Evolutionary conservation across 2,329 filamentous ascomycete species (phyloP), one percentile per base, ranked within the genome.

Genomic region (Exophiala oligosperma): DNA sequence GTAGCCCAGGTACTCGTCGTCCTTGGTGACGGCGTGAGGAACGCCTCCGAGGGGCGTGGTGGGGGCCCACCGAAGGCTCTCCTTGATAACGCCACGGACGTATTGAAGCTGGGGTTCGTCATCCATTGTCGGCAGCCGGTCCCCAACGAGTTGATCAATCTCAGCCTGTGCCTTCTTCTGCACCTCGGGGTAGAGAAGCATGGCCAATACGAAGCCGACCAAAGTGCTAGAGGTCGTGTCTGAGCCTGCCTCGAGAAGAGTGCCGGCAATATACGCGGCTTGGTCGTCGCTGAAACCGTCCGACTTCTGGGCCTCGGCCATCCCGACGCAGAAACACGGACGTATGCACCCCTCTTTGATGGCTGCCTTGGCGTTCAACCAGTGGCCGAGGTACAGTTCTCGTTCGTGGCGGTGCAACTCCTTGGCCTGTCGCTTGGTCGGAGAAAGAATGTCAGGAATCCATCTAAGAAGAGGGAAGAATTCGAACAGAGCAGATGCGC

Each of bases 1-100:
- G 49, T 66, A 65, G 1, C 63, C 65, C 37, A 54, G 57, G 43
- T 64, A 66, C 12, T 52, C 53, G 43, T 65, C 66, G 17, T 60
- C 57, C 14, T 60, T 56, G 12, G 50, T 61, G 8, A 56, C 57
- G 0, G 61, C 54, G 48, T 68, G 66, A 1, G 63, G 65, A 1
- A 67, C 54, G 6, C 54, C 62, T 17, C 56, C 59, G 3, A 65
- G 57, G 8, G 63, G 59, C 4, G 56, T 47, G 9, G 62, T 59
- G 0, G 82, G 80, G 2, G 81, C 74, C 81, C 83, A 84, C 2
- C 83, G 76, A 9, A 84, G 70, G 0, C 80, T 74, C 59, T 87
- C 84, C 60, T 84, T 83, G 23, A 84, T 75, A 9, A 82, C 72
- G 1, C 78, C 79, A 14, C 76, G 74, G 38, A 84, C 67, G 62